Base-by-base conservation (phyloP, 1,284 basidiomycete species). In the Sanghuangporus sanghuang region DNA sequence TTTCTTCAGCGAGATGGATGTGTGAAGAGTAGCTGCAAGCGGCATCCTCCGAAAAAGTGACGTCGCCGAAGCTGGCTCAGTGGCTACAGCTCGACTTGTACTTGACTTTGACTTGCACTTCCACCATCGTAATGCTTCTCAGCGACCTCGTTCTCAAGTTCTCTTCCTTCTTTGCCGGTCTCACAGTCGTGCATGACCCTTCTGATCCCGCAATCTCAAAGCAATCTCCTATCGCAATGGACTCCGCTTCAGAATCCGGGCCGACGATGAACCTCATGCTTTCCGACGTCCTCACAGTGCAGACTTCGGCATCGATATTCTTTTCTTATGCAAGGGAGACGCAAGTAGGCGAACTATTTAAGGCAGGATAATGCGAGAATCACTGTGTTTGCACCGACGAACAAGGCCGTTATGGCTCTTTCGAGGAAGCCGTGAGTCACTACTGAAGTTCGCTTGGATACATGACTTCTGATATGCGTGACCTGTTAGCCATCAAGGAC, bases 371-470 rank as follows among this genome's bases (percentile, higher is more conserved):
- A 69, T 52, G 68, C 70, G 1, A 75, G 75, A n/a, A 71, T 76
- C 62, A 90, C 89, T 0, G 61, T 92, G 12, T 78, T 93, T 55
- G 89, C 85, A 9, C 90, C 90, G 1, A 88, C 85, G 16, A 92
- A 93, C 73, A 89, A 87, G 74, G 91, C 90, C 5, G 83, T 93
- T n/a, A 88, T 92, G 82, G 84, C 85, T 3, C 76, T 92, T 42
- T 73, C 82, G 2, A 76, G 84, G 68, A 92, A 92, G 74, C 91
- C 91, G 86, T 92, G 74, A 74, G 86, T 78, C 55, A 32, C 46
- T 65, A 32, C 27, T 5, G 27, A 32, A 40, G 27, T 42, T 32
- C 27, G 27, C 27, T 32, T 32, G 2, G 2, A 32, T 32, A 32
- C 5, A 32, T 32, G 27, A 32, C 2, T 32, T 32, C 27, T 32